These are phyloP conservation scores for Sporobolomyces pararoseus DNA, from an alignment of 768 basidiomycete genomes.

Conservation along the genomic window DNA sequence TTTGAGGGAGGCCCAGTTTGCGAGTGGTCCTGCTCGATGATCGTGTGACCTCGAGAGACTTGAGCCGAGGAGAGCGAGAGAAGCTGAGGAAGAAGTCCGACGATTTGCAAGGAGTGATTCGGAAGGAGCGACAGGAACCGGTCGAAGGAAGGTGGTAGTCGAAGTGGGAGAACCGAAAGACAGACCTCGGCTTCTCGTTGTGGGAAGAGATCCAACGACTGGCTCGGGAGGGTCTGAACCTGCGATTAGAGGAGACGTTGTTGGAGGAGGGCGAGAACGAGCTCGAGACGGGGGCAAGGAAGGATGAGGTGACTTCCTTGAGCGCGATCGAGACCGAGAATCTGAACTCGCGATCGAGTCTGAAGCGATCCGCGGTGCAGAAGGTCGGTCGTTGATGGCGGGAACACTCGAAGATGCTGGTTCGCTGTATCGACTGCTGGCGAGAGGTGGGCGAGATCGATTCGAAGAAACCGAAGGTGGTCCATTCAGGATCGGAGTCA, in stretches of 20 bases:
- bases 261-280: background rate
- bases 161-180: conserved; percentile 4
- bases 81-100: conserved; percentile 27
- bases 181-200: background rate
- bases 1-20: background rate
- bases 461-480: background rate
- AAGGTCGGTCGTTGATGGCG: conserved; percentile 3
- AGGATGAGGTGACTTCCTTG: background rate
- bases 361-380: background rate
- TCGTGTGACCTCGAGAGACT: conserved; percentile 23
- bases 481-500: conserved; percentile 25
- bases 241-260: background rate
- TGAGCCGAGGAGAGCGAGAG: conserved; percentile 34
- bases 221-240: background rate
- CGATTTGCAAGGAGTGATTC: background rate
- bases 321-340: conserved; percentile 11
- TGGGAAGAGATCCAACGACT: background rate
- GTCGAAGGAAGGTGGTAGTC: background rate
- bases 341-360: background rate
- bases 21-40: background rate
- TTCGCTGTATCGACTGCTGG: background rate
- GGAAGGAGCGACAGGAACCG: background rate
- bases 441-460: conserved; percentile 1
- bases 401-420: background rate
- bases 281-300: background rate